Percentiles rank a stretch among this genome's conserved stretches.
Conservation (phyloP, 345 rosid genomes). For the Populus davidiana region DNA sequence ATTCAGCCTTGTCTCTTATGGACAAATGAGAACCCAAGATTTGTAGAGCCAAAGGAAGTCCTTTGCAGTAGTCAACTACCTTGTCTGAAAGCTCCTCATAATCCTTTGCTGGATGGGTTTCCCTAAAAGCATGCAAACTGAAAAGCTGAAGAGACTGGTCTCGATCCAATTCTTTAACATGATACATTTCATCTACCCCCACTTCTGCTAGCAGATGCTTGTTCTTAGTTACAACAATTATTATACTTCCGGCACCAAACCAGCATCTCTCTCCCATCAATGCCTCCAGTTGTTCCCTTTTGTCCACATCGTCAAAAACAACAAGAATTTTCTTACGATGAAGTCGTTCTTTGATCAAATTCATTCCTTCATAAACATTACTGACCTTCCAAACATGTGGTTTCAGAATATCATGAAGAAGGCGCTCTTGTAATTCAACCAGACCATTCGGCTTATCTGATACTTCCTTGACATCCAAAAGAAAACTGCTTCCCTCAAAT, state of each 20-base stretch:
- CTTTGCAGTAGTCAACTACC: background rate
- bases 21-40: background rate
- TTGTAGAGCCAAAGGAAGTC: constrained; percentile 2
- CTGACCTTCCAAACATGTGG: background rate
- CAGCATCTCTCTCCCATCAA: background rate
- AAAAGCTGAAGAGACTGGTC: background rate
- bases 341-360: background rate
- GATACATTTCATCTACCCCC: background rate
- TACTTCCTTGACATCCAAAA: background rate
- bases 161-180: background rate
- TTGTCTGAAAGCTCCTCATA: background rate
- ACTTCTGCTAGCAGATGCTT: background rate
- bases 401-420: background rate
- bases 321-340: background rate
- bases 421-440: background rate
- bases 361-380: background rate
- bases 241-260: constrained; percentile 1
- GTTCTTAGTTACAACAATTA: background rate
- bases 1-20: background rate
- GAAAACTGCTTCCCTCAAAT: background rate
- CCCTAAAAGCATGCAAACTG: background rate
- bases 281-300: background rate
- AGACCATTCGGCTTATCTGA: background rate
- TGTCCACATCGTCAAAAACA: constrained; percentile 4
- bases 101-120: background rate